phyloP scores from a whole-genome alignment of 257 asterid species.

The Haberlea rhodopensis region DNA sequence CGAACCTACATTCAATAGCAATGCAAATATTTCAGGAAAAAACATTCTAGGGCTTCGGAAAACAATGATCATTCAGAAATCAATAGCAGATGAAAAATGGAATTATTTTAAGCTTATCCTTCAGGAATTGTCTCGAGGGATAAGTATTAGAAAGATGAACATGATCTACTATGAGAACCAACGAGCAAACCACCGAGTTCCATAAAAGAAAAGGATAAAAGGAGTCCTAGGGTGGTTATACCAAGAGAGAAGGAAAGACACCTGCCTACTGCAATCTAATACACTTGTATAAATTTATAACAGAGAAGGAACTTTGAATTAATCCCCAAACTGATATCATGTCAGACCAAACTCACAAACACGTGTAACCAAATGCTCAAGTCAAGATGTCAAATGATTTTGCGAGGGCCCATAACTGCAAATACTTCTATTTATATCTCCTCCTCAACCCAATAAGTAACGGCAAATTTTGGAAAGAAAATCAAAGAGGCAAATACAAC shows the following conservation, averaged over 20 bases:
- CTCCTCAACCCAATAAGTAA: neutral
- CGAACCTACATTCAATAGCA: slow-evolving; percentile 48
- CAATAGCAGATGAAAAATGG: neutral
- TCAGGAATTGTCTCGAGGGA: neutral
- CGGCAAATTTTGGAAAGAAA: slow-evolving; percentile 12
- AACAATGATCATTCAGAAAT: neutral
- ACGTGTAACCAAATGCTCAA: neutral
- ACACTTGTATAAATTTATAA: neutral
- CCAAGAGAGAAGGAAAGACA: slow-evolving; percentile 1
- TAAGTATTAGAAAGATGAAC: no score
- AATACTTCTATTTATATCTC: neutral
- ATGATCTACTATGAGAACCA: neutral
- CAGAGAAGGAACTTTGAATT: slow-evolving; percentile 1
- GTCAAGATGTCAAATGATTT: neutral
- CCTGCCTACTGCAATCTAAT: neutral
- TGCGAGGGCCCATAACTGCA: neutral
- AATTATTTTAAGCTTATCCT: neutral
- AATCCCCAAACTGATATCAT: neutral
- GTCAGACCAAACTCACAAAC: neutral
- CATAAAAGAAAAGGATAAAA: slow-evolving; percentile 3
- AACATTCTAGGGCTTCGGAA: neutral
- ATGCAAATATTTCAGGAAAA: slow-evolving; percentile 14
- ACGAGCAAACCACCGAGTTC: neutral
- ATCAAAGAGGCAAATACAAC: neutral
- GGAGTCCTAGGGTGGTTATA: neutral